Percentiles rank a stretch among this genome's conserved stretches.
Evolutionary conservation across 1,139 yeast species (phyloP).

Genomic region (Protomyces inundatus): DNA sequence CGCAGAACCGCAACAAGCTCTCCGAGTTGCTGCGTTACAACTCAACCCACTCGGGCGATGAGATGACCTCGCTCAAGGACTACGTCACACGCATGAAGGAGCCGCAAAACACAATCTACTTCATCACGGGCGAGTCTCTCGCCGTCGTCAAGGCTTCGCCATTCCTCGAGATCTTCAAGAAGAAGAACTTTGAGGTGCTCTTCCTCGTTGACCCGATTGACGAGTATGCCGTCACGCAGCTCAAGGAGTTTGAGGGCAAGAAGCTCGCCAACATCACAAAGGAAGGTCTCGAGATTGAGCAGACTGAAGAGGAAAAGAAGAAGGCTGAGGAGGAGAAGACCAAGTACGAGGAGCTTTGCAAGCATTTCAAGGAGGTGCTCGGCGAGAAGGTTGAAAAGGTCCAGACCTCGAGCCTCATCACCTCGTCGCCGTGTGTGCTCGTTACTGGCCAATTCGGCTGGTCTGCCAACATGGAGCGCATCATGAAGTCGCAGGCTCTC

Average conservation of each 20-base stretch:
- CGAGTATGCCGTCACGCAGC: conserved; percentile 98
- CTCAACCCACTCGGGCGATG: conserved; percentile 94
- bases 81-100: conserved; percentile 99
- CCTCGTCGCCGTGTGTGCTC: conserved; percentile 99
- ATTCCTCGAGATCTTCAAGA: conserved; percentile 97
- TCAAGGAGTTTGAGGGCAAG: conserved; percentile 99
- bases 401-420: conserved; percentile 93
- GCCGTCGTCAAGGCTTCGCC: conserved; percentile 99
- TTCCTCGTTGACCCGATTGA: conserved; percentile 99
- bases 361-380: conserved; percentile 90
- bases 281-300: conserved; percentile 93
- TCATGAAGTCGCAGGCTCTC: conserved; percentile 99
- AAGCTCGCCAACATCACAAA: conserved; percentile 97
- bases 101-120: conserved; percentile 99
- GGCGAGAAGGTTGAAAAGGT: conserved; percentile 99
- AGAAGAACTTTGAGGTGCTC: conserved; percentile 96
- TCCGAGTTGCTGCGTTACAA: conserved; percentile 95
- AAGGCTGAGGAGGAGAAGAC: conserved; percentile 88
- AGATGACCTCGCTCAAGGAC: conserved; percentile 88
- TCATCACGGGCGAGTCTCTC: conserved; percentile 97
- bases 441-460: conserved; percentile 99
- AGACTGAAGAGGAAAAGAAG: conserved; percentile 95
- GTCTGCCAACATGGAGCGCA: conserved; percentile 99
- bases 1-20: conserved; percentile 92
- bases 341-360: conserved; percentile 89